Evolutionary conservation across 305 asterid species (phyloP).

Genomic region (Rubia occidens): DNA sequence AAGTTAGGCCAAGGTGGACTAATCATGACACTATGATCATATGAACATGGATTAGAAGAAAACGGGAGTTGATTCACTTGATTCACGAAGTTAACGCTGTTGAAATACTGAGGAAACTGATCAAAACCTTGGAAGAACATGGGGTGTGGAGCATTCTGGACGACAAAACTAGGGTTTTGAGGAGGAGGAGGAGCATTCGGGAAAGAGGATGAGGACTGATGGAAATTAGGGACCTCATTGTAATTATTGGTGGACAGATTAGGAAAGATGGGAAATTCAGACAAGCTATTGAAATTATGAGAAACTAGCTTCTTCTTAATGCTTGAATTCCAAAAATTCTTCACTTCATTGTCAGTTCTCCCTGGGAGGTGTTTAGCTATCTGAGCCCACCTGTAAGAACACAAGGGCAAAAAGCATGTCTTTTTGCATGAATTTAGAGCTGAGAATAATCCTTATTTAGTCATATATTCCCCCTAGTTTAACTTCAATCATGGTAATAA

Average conservation of each 20-base stretch:
- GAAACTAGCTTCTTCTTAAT: conserved; percentile 53
- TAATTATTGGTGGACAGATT: conserved; percentile 15
- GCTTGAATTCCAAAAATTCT: conserved; percentile 87
- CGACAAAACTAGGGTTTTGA: conserved; percentile 13
- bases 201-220: neutral
- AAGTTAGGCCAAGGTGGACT: neutral
- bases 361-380: conserved; percentile 79
- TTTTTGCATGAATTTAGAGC: conserved; percentile 23
- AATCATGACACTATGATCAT: neutral
- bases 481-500: too few relatives aligned
- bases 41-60: too few relatives aligned
- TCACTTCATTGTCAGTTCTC: conserved; percentile 82
- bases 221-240: neutral
- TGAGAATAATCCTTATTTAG: neutral
- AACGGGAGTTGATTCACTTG: too few relatives aligned
- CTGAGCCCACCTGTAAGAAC: conserved; percentile 67
- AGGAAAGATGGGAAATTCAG: conserved; percentile 15
- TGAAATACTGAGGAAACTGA: neutral
- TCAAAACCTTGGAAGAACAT: conserved; percentile 9
- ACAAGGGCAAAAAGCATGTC: neutral
- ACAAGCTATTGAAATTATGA: conserved; percentile 10
- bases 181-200: neutral
- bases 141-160: conserved; percentile 1
- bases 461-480: neutral
- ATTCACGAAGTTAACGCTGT: too few relatives aligned